Conservation (phyloP, 257 asterid genomes). For the Rehmannia glutinosa region DNA sequence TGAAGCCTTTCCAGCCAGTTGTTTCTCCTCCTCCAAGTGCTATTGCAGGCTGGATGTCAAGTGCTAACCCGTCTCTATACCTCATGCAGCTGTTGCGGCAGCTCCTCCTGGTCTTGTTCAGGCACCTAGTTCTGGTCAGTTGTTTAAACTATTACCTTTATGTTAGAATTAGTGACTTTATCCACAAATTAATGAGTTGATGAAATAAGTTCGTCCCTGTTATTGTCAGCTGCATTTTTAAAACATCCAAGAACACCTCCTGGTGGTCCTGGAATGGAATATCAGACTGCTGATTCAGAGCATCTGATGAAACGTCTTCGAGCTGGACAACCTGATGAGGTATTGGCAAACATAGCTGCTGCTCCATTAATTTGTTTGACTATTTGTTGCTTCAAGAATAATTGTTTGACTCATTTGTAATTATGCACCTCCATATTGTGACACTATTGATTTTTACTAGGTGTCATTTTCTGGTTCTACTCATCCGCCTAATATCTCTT, state of each 20-base stretch:
- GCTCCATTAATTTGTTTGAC: slow-evolving; percentile 12
- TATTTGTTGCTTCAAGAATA: neutral
- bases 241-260: slow-evolving; percentile 89
- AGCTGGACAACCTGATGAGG: slow-evolving; percentile 85
- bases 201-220: slow-evolving; percentile 2
- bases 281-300: slow-evolving; percentile 84
- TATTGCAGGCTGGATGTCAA: slow-evolving; percentile 93
- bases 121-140: slow-evolving; percentile 49
- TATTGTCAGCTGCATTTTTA: slow-evolving; percentile 58
- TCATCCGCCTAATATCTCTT: slow-evolving; percentile 62
- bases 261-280: slow-evolving; percentile 80
- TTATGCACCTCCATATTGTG: slow-evolving; percentile 12
- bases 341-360: slow-evolving; percentile 11
- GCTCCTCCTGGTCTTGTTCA: slow-evolving; percentile 52
- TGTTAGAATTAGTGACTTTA: neutral
- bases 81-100: slow-evolving; percentile 51
- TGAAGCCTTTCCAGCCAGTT: slow-evolving; percentile 54
- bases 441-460: slow-evolving; percentile 36
- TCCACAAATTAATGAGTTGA: neutral
- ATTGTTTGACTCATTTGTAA: no score
- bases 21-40: slow-evolving; percentile 83
- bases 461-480: slow-evolving; percentile 84
- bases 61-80: slow-evolving; percentile 53
- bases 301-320: slow-evolving; percentile 85
- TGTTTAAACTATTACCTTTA: slow-evolving; percentile 27